phyloP scores from a whole-genome alignment of 331 rosid genomes.

The Saraca asoca region DNA sequence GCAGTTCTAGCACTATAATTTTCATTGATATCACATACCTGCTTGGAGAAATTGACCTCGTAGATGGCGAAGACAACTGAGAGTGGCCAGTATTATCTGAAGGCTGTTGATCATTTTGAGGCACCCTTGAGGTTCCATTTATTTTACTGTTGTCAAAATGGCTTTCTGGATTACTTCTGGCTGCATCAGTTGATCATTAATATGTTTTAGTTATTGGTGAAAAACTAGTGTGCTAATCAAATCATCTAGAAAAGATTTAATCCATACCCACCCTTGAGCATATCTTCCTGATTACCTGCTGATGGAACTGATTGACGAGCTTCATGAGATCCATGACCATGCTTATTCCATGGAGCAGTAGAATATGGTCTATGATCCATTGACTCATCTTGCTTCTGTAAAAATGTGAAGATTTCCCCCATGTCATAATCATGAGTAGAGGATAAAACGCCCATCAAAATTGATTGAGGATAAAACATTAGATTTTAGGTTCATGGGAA shows the following conservation, averaged over 20 bases:
- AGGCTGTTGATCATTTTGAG: constrained; percentile 46
- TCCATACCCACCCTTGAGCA: constrained; percentile 31
- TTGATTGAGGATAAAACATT: constrained; percentile 8
- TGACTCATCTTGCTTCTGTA: constrained; percentile 66
- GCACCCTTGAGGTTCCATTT: constrained; percentile 54
- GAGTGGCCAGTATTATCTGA: constrained; percentile 54
- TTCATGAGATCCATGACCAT: constrained; percentile 51
- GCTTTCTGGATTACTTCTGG: constrained; percentile 41
- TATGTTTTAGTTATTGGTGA: constrained; percentile 37
- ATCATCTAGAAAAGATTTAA: constrained; percentile 33
- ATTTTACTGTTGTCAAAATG: constrained; percentile 44
- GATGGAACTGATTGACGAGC: constrained; percentile 47
- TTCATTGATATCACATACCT: constrained; percentile 49
- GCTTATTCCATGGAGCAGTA: constrained; percentile 52
- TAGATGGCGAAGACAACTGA: constrained; percentile 60
- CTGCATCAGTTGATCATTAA: constrained; percentile 33
- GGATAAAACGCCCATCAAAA: constrained; percentile 22
- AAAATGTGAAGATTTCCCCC: constrained; percentile 15
- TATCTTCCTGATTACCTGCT: constrained; percentile 42
- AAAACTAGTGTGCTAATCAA: constrained; percentile 40
- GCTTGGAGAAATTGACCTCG: constrained; percentile 62
- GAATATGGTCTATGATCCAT: constrained; percentile 43
- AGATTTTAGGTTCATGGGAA: constrained; percentile 3
- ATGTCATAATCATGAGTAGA: constrained; percentile 25
- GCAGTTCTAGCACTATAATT: constrained; percentile 26